These are phyloP conservation scores for Plasmodium gaboni DNA, from an alignment of 169 alveolate species.

Conservation along the genomic window DNA sequence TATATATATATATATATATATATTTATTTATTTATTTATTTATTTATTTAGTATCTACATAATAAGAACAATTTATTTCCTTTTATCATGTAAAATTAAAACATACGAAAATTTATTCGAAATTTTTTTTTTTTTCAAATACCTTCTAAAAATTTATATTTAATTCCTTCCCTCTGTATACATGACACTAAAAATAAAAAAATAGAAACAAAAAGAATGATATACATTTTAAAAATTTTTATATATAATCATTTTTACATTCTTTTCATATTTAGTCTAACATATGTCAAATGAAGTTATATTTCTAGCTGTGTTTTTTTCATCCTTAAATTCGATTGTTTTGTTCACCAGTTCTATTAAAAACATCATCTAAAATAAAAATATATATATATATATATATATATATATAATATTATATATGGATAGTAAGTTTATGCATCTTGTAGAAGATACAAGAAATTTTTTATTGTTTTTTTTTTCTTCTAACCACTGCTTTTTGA, in stretches of 20 bases:
- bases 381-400: background rate
- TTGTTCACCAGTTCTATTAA: constrained; percentile 56
- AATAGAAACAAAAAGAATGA: background rate
- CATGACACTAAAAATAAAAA: constrained; percentile 39
- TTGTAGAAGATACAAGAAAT: background rate
- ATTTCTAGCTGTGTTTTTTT: constrained; percentile 39
- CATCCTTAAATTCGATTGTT: constrained; percentile 56
- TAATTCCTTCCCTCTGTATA: constrained; percentile 69
- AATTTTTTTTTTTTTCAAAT: constrained; percentile 14
- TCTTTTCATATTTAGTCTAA: background rate
- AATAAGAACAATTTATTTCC: too few species aligned
- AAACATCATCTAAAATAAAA: constrained; percentile 21
- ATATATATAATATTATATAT: background rate
- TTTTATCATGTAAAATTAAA: too few species aligned
- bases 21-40: too few species aligned
- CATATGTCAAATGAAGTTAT: constrained; percentile 55
- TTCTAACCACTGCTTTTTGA: constrained; percentile 56
- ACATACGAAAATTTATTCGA: too few species aligned
- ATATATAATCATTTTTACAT: background rate
- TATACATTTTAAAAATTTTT: background rate
- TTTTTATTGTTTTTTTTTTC: background rate
- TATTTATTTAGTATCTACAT: background rate
- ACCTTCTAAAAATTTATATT: constrained; percentile 73
- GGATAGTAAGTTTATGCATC: too few species aligned
- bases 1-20: background rate